These are phyloP conservation scores for Paramecium primaurelia DNA, from an alignment of 73 alveolate species.

Conservation along the genomic window DNA sequence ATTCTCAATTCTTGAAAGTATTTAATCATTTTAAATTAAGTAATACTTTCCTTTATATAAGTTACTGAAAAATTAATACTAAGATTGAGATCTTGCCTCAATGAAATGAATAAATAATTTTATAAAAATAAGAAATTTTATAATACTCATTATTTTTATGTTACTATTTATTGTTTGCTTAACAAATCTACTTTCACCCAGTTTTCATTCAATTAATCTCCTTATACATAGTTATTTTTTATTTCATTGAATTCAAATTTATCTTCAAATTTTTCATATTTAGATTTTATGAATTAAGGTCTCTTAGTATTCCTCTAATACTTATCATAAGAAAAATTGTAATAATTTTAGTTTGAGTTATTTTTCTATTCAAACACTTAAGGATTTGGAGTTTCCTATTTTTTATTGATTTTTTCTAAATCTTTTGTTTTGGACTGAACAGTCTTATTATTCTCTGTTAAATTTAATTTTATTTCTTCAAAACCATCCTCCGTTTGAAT, in stretches of 20 bases:
- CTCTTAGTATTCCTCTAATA: no score
- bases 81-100: no score
- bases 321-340: no score
- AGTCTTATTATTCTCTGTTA: neutral
- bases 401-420: neutral
- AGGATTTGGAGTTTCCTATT: no score
- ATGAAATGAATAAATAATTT: no score
- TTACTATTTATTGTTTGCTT: no score
- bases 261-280: neutral
- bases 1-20: no score
- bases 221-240: neutral
- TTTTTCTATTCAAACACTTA: no score
- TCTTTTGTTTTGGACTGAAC: neutral
- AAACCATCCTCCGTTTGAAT: neutral
- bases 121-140: neutral
- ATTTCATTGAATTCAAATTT: neutral
- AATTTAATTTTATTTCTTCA: neutral
- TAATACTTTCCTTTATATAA: no score
- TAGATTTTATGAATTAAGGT: no score
- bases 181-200: neutral
- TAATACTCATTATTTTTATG: neutral
- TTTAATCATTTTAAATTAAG: no score
- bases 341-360: neutral
- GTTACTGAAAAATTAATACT: no score
- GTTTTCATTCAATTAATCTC: neutral